Evolutionary conservation across 805 yeast species (phyloP).

Genomic region (Saturnispora ahearnii): DNA sequence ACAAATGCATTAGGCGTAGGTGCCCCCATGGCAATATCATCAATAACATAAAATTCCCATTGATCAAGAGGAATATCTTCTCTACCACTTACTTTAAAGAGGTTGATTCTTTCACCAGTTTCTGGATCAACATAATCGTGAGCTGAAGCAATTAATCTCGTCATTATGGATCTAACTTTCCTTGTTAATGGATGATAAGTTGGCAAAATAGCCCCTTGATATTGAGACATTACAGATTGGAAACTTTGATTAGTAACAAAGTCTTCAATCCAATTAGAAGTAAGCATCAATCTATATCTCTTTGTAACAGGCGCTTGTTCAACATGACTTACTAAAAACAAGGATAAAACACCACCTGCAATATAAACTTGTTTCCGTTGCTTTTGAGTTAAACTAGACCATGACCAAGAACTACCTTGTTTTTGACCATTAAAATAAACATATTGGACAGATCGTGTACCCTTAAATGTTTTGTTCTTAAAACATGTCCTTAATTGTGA

Average conservation of each 20-base stretch:
- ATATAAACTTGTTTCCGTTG: constrained; percentile 11
- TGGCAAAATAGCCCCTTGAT: constrained; percentile 47
- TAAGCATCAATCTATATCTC: constrained; percentile 61
- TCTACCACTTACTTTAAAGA: constrained; percentile 20
- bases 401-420: constrained; percentile 1
- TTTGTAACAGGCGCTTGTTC: constrained; percentile 79
- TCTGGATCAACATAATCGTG: constrained; percentile 30
- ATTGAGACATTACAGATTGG: constrained; percentile 48
- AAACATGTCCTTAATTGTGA: background rate
- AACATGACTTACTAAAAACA: constrained; percentile 43
- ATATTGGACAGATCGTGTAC: constrained; percentile 1
- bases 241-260: constrained; percentile 59
- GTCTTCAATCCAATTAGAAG: constrained; percentile 56
- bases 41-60: constrained; percentile 79
- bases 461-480: background rate
- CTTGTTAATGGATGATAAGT: constrained; percentile 48
- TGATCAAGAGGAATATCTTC: constrained; percentile 28
- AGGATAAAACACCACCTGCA: constrained; percentile 10
- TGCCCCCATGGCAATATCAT: constrained; percentile 35
- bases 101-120: constrained; percentile 22
- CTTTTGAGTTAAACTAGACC: constrained; percentile 8
- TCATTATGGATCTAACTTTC: constrained; percentile 54
- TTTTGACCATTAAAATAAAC: constrained; percentile 10
- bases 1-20: constrained; percentile 98
- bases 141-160: constrained; percentile 52